A percentile compares a stretch with the other conserved stretches of the same genome.
Conservation (phyloP, 495 filamentous ascomycete genomes). For the Penicillium simplicissimum region DNA sequence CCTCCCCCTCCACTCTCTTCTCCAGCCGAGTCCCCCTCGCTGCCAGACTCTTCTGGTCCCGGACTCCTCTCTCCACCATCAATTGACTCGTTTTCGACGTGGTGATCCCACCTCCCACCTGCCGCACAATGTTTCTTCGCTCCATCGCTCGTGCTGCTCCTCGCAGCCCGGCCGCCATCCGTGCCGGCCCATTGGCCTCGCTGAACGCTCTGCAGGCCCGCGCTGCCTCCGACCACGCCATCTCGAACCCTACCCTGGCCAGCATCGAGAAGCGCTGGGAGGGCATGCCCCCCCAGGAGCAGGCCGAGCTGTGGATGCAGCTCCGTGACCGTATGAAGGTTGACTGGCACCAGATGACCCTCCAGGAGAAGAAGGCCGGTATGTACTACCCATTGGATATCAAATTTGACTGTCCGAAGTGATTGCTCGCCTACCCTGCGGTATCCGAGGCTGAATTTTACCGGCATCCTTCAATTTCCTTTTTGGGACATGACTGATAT, state of each 20-base stretch:
- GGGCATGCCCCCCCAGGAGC: conserved; percentile 92
- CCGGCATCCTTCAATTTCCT: conserved; percentile 1
- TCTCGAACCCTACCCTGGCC: conserved; percentile 94
- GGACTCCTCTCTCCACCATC: conserved; percentile 25
- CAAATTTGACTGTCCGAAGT: background rate
- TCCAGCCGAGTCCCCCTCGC: conserved; percentile 24
- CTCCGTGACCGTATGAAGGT: conserved; percentile 97
- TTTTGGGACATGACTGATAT: conserved; percentile 25
- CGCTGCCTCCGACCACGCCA: conserved; percentile 75
- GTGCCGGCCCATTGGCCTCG: conserved; percentile 42
- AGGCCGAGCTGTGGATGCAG: conserved; percentile 98
- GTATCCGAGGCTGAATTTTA: conserved; percentile 25
- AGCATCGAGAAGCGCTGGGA: conserved; percentile 99
- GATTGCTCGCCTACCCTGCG: conserved; percentile 14
- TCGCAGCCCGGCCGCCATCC: conserved; percentile 49
- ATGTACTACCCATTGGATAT: conserved; percentile 45
- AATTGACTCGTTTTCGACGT: conserved; percentile 38
- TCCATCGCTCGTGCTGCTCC: conserved; percentile 47
- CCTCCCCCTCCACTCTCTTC: conserved; percentile 42
- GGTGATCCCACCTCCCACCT: conserved; percentile 35
- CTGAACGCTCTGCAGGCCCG: conserved; percentile 58
- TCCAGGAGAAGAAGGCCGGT: conserved; percentile 99
- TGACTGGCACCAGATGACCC: conserved; percentile 90
- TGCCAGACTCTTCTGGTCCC: conserved; percentile 20
- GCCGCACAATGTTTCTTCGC: conserved; percentile 52